Evolutionary conservation across 345 rosid genomes (phyloP).

Genomic region (Firmiana major): DNA sequence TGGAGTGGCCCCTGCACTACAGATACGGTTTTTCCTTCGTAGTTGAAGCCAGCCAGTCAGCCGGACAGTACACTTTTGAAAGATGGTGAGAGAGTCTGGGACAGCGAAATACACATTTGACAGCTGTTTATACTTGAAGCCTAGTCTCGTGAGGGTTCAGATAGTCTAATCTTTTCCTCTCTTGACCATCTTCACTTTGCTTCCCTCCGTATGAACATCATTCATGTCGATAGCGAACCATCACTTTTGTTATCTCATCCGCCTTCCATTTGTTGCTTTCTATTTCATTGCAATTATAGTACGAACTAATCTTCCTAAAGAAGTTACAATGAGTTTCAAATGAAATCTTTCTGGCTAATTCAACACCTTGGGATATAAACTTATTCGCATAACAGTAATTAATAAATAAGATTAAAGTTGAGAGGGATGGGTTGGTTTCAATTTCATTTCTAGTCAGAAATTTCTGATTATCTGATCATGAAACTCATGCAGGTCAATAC

Average conservation of each 20-base stretch:
- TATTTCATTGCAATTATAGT: not conserved
- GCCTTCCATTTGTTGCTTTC: not conserved
- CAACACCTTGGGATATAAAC: not conserved
- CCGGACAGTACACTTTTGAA: not conserved
- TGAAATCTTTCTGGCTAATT: too few species aligned
- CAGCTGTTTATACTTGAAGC: constrained; percentile 19
- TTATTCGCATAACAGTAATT: too few species aligned
- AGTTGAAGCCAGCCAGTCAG: not conserved
- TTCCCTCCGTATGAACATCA: not conserved
- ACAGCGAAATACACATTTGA: constrained; percentile 6
- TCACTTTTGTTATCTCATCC: too few species aligned
- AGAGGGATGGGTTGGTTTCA: not conserved
- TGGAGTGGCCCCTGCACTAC: not conserved
- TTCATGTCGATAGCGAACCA: not conserved
- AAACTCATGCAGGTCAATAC: not conserved
- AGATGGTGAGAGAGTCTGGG: not conserved
- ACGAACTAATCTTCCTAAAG: not conserved
- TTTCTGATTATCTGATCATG: too few species aligned
- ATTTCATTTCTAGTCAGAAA: too few species aligned
- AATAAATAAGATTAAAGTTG: too few species aligned
- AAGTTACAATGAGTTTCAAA: not conserved
- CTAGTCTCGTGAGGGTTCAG: not conserved
- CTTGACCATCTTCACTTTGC: not conserved
- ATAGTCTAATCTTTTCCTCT: not conserved
- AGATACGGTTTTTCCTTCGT: not conserved